These are phyloP conservation scores for Sphagnum tenellum DNA, from an alignment of 225 moss, liverwort and hornwort genomes.

Conservation along the genomic window DNA sequence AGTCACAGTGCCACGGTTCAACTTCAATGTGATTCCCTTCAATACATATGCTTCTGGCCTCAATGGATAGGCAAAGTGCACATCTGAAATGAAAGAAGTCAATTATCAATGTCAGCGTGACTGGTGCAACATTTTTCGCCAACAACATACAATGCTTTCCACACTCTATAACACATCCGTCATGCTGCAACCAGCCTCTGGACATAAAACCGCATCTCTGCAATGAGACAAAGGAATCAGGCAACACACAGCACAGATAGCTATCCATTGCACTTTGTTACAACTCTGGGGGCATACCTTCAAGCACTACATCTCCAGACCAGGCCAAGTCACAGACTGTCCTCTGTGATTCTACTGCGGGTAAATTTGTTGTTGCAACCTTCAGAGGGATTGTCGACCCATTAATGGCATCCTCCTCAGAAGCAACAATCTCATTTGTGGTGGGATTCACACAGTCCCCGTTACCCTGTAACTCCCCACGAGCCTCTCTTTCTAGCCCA, in stretches of 20 bases:
- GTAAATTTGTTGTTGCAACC: slow-evolving; percentile 5
- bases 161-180: too few relatives aligned
- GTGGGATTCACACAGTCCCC: slow-evolving; percentile 36
- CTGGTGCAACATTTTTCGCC: too few relatives aligned
- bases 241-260: too few relatives aligned
- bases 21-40: slow-evolving; percentile 58
- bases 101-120: too few relatives aligned
- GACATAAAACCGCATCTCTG: too few relatives aligned
- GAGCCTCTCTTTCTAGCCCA: slow-evolving; percentile 73
- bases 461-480: slow-evolving; percentile 45
- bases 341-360: slow-evolving; percentile 14
- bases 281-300: slow-evolving; percentile 31
- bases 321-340: slow-evolving; percentile 82
- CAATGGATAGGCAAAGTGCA: slow-evolving; percentile 79
- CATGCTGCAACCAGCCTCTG: too few relatives aligned
- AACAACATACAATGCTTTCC: too few relatives aligned
- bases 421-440: slow-evolving; percentile 20
- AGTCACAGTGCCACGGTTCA: slow-evolving; percentile 82
- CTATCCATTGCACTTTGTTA: too few relatives aligned
- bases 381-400: slow-evolving; percentile 24
- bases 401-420: slow-evolving; percentile 9
- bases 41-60: slow-evolving; percentile 72
- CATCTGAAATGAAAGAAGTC: slow-evolving; percentile 42
- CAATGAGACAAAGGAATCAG: too few relatives aligned
- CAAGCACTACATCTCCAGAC: slow-evolving; percentile 92